Evolutionary conservation across 495 filamentous ascomycete genomes (phyloP), one percentile per base, ranked within the genome.

Genomic region (Gamarada debralockiae): DNA sequence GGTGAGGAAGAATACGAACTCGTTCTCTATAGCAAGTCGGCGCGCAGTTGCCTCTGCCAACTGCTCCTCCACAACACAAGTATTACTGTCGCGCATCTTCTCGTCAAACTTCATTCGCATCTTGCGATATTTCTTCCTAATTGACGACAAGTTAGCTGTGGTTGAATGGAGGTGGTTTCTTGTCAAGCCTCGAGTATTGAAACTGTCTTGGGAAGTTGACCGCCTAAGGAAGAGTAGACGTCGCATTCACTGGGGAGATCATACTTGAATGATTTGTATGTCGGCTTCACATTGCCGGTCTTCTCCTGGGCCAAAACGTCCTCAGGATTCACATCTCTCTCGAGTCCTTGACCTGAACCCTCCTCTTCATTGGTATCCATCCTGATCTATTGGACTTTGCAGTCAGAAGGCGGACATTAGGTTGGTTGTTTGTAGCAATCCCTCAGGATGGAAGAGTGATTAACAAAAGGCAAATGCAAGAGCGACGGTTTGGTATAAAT

Each of bases 61-160:
- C 65, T 87, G 80, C 65, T 93, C 90, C 33, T 88, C 79, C 49
- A 77, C 79, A 66, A 87, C 89, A 34, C 95, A 74, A 33, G 76
- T 74, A 62, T 95, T 88, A 59, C 84, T 91, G 44, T 87, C 82
- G 44, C 81, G 79, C 82, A 92, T 90, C 60, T 80, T 81, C 38
- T 85, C 77, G 59, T 97, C 90, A 60, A 97, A 98, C 34, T 80
- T 76, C 61, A 89, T 75, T 62, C 87, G 86, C 73, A 95, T 83
- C 73, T 98, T 98, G 50, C 88, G 83, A 69, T 92, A 98, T 72
- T 98, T 98, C 71, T 95, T 96, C 72, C 62, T 65, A 22, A 14
- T 25, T 48, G 36, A 29, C 5, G 37, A 12, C 39, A 34, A 15
- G 49, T 63, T 53, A 64, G 55, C 31, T 44, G 41, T 12, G 6